Conservation (phyloP, 306 rosid genomes). For the Prinsepia uniflora region DNA sequence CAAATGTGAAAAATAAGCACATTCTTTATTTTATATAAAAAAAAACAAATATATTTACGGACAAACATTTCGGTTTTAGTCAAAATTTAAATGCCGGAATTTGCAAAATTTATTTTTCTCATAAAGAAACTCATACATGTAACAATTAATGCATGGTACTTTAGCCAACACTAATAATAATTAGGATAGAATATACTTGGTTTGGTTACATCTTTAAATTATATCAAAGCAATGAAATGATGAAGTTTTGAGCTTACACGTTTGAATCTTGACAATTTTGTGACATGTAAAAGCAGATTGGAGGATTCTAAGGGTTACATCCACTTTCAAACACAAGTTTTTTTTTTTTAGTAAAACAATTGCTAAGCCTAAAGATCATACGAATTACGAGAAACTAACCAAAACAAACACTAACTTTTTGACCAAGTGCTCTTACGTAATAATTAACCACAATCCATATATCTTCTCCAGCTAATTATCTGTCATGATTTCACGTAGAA, state of each 20-base stretch:
- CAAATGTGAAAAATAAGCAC: too few relatives aligned
- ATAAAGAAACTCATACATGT: neutral
- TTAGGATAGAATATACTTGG: neutral
- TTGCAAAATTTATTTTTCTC: too few relatives aligned
- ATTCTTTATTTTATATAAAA: too few relatives aligned
- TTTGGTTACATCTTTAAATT: conserved; percentile 26
- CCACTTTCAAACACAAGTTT: conserved; percentile 34
- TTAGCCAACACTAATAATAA: neutral
- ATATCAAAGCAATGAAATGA: conserved; percentile 21
- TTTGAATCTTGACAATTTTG: conserved; percentile 4
- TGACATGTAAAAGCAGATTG: conserved; percentile 7
- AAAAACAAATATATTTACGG: too few relatives aligned
- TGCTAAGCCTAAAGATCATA: too few relatives aligned
- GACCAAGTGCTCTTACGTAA: conserved; percentile 24
- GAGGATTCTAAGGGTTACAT: conserved; percentile 18
- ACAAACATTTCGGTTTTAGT: too few relatives aligned
- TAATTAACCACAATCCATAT: neutral
- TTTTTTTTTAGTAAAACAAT: neutral
- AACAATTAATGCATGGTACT: neutral
- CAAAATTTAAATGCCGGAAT: too few relatives aligned
- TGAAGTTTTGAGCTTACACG: conserved; percentile 30
- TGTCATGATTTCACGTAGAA: conserved; percentile 14
- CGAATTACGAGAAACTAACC: neutral
- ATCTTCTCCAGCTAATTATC: conserved; percentile 24
- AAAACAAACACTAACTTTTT: conserved; percentile 43